These are phyloP conservation scores for Apiotrichum gamsii DNA, from an alignment of 1,284 basidiomycete species.

Conservation along the genomic window DNA sequence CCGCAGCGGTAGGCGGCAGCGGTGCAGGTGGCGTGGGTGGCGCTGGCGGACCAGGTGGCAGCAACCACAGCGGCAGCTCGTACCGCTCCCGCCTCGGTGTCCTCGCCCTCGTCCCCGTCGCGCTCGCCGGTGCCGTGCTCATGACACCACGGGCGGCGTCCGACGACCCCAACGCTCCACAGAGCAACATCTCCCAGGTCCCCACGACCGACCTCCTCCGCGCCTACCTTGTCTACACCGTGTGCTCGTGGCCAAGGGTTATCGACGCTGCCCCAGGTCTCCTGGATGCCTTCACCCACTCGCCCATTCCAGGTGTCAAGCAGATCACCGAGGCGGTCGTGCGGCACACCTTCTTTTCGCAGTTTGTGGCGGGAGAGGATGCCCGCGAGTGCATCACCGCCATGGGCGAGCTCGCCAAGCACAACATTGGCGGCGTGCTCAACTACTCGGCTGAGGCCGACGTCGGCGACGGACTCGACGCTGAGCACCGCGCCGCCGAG, in stretches of 20 bases:
- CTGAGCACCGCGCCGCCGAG: slow-evolving; percentile 4
- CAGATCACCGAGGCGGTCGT: slow-evolving; percentile 65
- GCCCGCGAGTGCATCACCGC: slow-evolving; percentile 62
- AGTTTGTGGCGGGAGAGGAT: slow-evolving; percentile 82
- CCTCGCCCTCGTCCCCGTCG: neutral
- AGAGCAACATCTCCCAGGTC: slow-evolving; percentile 6
- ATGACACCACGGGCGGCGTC: neutral
- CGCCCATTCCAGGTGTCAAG: slow-evolving; percentile 59
- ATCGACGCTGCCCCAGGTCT: slow-evolving; percentile 71
- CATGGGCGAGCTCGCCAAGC: slow-evolving; percentile 57
- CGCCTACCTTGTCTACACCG: slow-evolving; percentile 71
- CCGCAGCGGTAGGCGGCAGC: too few species aligned
- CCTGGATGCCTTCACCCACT: slow-evolving; percentile 56
- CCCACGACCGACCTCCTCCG: slow-evolving; percentile 52
- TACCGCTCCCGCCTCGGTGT: neutral
- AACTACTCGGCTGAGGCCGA: slow-evolving; percentile 82
- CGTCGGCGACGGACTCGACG: slow-evolving; percentile 43
- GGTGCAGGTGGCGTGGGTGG: too few species aligned
- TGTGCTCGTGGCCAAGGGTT: slow-evolving; percentile 68
- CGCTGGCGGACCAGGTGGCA: too few species aligned
- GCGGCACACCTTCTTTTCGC: slow-evolving; percentile 73
- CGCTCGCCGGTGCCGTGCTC: neutral
- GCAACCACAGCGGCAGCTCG: too few species aligned
- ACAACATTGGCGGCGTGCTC: slow-evolving; percentile 71
- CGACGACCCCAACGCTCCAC: neutral